A percentile compares a stretch with the other conserved stretches of the same genome.
Evolutionary conservation across 495 filamentous ascomycete genomes (phyloP).

Genomic region (Letharia columbiana): DNA sequence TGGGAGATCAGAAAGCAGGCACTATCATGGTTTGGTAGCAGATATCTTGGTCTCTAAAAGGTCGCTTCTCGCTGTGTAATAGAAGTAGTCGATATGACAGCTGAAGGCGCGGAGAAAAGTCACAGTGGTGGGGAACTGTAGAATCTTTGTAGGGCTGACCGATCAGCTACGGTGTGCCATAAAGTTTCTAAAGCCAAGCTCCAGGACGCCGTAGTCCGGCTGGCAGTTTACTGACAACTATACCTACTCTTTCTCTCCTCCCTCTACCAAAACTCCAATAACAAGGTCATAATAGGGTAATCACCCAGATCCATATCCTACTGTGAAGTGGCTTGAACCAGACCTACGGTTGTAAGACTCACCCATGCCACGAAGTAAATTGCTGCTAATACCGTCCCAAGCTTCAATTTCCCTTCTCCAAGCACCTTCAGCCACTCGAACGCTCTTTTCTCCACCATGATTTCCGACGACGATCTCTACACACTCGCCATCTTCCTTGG

Average conservation of each 20-base stretch:
- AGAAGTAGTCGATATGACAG: not conserved
- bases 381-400: not conserved
- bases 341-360: not conserved
- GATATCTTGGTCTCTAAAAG: not conserved
- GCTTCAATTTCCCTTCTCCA: not conserved
- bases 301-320: not conserved
- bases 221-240: not conserved
- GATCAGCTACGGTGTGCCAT: not conserved
- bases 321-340: not conserved
- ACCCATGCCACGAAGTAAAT: not conserved
- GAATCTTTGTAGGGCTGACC: not conserved
- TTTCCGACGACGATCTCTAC: conserved; percentile 73
- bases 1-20: too few relatives aligned
- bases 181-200: not conserved
- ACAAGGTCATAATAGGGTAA: not conserved
- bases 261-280: not conserved
- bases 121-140: not conserved
- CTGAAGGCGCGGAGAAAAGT: not conserved
- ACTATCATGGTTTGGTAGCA: not conserved
- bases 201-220: not conserved
- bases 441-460: conserved; percentile 44
- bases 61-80: not conserved
- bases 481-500: conserved; percentile 85
- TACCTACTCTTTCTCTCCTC: not conserved
- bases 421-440: not conserved